phyloP scores from a whole-genome alignment of 2,329 filamentous ascomycete species.

The Chaetomium sp. region DNA sequence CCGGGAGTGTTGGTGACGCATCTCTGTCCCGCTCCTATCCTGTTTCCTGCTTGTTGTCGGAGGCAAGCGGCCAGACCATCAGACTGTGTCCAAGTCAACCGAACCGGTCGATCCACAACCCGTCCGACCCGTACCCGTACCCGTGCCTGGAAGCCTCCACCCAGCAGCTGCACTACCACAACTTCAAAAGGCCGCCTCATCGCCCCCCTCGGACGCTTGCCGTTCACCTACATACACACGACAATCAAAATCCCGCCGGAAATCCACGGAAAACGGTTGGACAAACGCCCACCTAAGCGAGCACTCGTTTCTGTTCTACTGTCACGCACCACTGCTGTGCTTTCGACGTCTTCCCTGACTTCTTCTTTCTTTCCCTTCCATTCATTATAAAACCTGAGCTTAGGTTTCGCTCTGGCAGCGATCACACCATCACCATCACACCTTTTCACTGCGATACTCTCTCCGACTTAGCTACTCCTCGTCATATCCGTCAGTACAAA shows the following conservation, averaged over 20 bases:
- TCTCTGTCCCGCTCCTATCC: slow-evolving; percentile 14
- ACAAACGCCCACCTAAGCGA: slow-evolving; percentile 20
- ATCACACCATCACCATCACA: not conserved
- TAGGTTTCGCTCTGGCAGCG: slow-evolving; percentile 10
- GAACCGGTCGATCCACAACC: slow-evolving; percentile 8
- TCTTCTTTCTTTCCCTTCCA: not conserved
- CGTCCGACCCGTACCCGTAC: slow-evolving; percentile 10
- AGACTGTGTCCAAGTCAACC: slow-evolving; percentile 7
- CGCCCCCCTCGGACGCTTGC: not conserved
- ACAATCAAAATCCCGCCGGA: slow-evolving; percentile 21
- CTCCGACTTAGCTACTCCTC: no score
- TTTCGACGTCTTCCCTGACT: not conserved
- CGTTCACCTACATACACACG: not conserved
- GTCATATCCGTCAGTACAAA: no score
- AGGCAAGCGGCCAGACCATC: slow-evolving; percentile 10
- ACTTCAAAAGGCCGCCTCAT: not conserved
- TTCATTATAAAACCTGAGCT: no score
- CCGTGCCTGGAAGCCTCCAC: slow-evolving; percentile 10
- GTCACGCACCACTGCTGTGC: not conserved
- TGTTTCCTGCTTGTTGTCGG: slow-evolving; percentile 15
- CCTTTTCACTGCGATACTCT: no score
- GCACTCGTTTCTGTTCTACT: slow-evolving; percentile 11
- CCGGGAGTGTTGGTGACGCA: slow-evolving; percentile 16
- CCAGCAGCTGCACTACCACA: slow-evolving; percentile 15
- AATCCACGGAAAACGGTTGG: slow-evolving; percentile 15